Conservation (phyloP, 2,329 filamentous ascomycete species). For the Diaporthe velutina region DNA sequence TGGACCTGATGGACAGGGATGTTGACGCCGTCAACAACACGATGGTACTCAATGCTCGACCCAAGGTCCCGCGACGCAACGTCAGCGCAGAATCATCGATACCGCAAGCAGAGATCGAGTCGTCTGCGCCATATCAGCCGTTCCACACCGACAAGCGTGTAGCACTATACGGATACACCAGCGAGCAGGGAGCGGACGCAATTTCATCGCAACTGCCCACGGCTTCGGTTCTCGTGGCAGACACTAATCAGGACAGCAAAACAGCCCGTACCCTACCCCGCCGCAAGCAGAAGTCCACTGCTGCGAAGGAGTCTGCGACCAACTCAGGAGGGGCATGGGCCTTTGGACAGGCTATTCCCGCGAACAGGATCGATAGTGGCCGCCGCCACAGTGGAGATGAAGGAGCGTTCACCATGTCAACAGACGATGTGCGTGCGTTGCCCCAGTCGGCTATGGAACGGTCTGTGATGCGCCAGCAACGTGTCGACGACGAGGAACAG, state of each 20-base stretch:
- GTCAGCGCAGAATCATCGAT: slow-evolving; percentile 73
- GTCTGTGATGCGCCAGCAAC: slow-evolving; percentile 62
- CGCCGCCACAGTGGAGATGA: slow-evolving; percentile 62
- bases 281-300: slow-evolving; percentile 46
- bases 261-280: slow-evolving; percentile 42
- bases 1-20: slow-evolving; percentile 66
- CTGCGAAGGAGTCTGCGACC: slow-evolving; percentile 28
- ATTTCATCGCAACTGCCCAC: slow-evolving; percentile 48
- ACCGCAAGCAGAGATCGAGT: slow-evolving; percentile 89
- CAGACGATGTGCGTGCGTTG: slow-evolving; percentile 70
- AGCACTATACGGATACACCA: slow-evolving; percentile 76
- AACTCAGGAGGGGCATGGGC: slow-evolving; percentile 60
- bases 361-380: slow-evolving; percentile 66
- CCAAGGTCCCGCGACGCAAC: slow-evolving; percentile 52
- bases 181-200: slow-evolving; percentile 34
- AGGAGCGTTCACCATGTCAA: slow-evolving; percentile 59
- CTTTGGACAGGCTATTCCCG: slow-evolving; percentile 69
- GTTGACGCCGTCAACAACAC: slow-evolving; percentile 69
- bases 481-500: slow-evolving; percentile 75
- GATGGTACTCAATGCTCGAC: slow-evolving; percentile 61
- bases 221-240: slow-evolving; percentile 56
- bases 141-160: slow-evolving; percentile 94
- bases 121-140: slow-evolving; percentile 93
- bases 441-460: slow-evolving; percentile 74
- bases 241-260: slow-evolving; percentile 56